Base-by-base conservation (phyloP, 768 basidiomycete genomes). In the Scleroderma bovista region DNA sequence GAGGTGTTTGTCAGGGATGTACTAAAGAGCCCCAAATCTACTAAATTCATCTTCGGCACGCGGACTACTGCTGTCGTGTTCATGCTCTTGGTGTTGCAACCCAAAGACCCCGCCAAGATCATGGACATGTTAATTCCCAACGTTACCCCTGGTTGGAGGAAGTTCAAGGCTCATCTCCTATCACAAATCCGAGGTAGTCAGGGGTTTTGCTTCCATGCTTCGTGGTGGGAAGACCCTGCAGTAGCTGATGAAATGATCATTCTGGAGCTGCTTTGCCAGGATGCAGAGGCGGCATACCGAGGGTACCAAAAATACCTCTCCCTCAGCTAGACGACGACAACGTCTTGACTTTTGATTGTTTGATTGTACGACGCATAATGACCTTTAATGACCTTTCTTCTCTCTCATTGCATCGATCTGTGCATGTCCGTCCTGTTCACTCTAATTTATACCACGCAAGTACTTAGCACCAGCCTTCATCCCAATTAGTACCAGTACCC, bases 1-100 rank as follows among this genome's bases (percentile, higher is more conserved):
- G 23, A 59, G 8, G 32, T 65, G 8, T 49, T 66, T 59, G 17
- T 55, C 53, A 24, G 46, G 44, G n/a, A 55, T 72, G 68, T 50
- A 20, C 29, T 44, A 3, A 16, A 17, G 3, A 2, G 17, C 3
- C 43, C 43, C 26, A n/a, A 12, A 4, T n/a, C 11, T 11, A 31
- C 2, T 32, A 51, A 37, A n/a, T 53, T 45, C 44, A 39, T 3
- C 7, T 36, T 53, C 23, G 43, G 48, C 8, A 45, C 52, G 19
- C 32, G 52, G 36, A 53, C 52, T 22, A 22, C 52, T 15, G 46
- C 38, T 1, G 42, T 48, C 2, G 48, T 50, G 26, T 53, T 53
- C 29, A 37, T 33, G 36, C 37, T 49, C 10, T 43, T 53, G 3
- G 38, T 41, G 12, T 37, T 50, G 17, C 36, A 46, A 23, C 45